Percentiles rank a stretch among this genome's conserved stretches.
Evolutionary conservation across 495 filamentous ascomycete species (phyloP).

Genomic region (Neurospora africana): DNA sequence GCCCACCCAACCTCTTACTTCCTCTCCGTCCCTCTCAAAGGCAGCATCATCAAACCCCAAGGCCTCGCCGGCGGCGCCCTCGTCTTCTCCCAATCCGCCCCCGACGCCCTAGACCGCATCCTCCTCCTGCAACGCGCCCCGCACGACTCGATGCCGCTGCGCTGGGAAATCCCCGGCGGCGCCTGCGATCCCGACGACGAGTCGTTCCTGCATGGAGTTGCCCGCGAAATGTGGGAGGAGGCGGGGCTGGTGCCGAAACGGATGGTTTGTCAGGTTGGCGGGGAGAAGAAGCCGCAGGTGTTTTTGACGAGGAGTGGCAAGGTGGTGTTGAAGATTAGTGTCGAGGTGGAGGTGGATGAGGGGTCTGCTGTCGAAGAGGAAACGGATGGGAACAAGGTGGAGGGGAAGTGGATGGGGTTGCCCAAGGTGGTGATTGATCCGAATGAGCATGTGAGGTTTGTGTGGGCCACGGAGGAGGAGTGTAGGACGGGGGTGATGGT

Average conservation of each 20-base stretch:
- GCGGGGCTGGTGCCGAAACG: slow-evolving; percentile 28
- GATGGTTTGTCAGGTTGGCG: slow-evolving; percentile 28
- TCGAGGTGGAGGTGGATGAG: slow-evolving; percentile 28
- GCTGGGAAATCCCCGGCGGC: slow-evolving; percentile 50
- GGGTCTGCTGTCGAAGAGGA: neutral
- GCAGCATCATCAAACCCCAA: neutral
- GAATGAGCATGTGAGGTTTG: slow-evolving; percentile 31
- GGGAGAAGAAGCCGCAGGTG: neutral
- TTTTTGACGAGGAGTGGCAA: slow-evolving; percentile 30
- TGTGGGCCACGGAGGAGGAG: slow-evolving; percentile 38
- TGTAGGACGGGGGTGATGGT: slow-evolving; percentile 15
- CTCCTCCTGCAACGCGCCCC: slow-evolving; percentile 43
- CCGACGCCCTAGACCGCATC: slow-evolving; percentile 15
- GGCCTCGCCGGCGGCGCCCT: slow-evolving; percentile 25
- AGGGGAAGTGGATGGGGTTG: neutral
- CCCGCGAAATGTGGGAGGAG: slow-evolving; percentile 49
- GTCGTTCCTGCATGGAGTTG: slow-evolving; percentile 37
- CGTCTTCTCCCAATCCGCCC: slow-evolving; percentile 21
- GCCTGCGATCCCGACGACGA: slow-evolving; percentile 38
- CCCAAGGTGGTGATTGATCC: slow-evolving; percentile 29
- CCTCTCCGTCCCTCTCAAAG: slow-evolving; percentile 13
- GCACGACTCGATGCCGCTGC: slow-evolving; percentile 37
- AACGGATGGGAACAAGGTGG: neutral
- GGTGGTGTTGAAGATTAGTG: slow-evolving; percentile 26
- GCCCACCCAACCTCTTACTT: slow-evolving; percentile 14